A percentile compares a stretch with the other conserved stretches of the same genome.
phyloP scores from a whole-genome alignment of 345 rosid species.

The Hibiscus syriacus region DNA sequence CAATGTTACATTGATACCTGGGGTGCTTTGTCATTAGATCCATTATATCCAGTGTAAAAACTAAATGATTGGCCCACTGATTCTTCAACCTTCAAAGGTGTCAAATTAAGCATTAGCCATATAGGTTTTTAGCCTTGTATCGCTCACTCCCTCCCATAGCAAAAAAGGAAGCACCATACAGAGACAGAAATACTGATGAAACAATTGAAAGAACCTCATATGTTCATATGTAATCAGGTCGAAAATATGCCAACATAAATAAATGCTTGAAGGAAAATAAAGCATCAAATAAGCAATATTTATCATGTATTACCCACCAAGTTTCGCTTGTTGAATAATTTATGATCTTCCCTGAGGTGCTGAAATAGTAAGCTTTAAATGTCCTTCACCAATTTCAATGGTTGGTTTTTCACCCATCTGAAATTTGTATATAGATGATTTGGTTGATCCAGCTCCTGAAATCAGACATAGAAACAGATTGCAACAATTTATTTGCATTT shows the following conservation, averaged over 20 bases:
- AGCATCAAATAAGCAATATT: constrained; percentile 7
- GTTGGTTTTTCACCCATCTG: constrained; percentile 36
- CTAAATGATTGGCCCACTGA: constrained; percentile 59
- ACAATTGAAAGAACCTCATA: neutral
- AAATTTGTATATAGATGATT: constrained; percentile 42
- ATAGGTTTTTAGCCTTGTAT: neutral
- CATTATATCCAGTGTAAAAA: constrained; percentile 62
- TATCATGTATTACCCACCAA: constrained; percentile 35
- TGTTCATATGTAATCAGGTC: neutral
- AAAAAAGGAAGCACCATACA: neutral
- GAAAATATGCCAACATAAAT: neutral
- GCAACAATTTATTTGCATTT: neutral
- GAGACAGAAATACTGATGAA: neutral
- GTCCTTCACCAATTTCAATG: constrained; percentile 61
- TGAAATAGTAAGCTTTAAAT: constrained; percentile 59
- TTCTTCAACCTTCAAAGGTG: constrained; percentile 56
- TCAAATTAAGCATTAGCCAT: constrained; percentile 20
- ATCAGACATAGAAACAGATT: constrained; percentile 14
- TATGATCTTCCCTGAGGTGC: constrained; percentile 30
- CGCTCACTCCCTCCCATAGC: neutral
- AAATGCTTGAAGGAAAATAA: neutral
- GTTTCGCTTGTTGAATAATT: constrained; percentile 55
- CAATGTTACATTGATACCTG: constrained; percentile 47
- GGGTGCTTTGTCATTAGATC: constrained; percentile 53
- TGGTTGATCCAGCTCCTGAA: constrained; percentile 47